These are phyloP conservation scores for Pseudogymnoascus sp. DNA, from an alignment of 2,329 filamentous ascomycete species.

Conservation along the genomic window DNA sequence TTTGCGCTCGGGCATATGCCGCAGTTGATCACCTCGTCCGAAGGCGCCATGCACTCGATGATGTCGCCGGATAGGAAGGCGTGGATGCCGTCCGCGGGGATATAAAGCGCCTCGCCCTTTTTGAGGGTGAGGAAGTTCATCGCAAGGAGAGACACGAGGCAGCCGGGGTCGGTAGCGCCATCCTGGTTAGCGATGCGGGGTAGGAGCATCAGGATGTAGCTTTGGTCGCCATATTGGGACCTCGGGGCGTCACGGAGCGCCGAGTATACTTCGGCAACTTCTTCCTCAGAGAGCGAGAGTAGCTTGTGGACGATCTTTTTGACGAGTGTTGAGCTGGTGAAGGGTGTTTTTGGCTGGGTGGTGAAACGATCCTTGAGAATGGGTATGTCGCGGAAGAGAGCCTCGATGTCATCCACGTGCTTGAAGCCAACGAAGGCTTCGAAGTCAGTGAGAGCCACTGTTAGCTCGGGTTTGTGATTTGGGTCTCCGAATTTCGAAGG, in stretches of 20 bases:
- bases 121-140: conserved; percentile 66
- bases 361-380: conserved; percentile 19
- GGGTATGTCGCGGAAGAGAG: conserved; percentile 38
- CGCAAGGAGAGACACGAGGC: conserved; percentile 57
- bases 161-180: conserved; percentile 53
- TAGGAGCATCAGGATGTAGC: conserved; percentile 55
- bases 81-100: conserved; percentile 92
- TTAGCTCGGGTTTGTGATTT: conserved; percentile 77
- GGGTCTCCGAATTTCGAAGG: conserved; percentile 59
- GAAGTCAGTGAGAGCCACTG: conserved; percentile 60
- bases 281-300: conserved; percentile 43
- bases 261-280: conserved; percentile 44
- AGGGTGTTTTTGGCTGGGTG: conserved; percentile 31
- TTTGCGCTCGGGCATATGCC: conserved; percentile 64
- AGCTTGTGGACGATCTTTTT: conserved; percentile 44
- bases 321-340: conserved; percentile 50
- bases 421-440: conserved; percentile 72
- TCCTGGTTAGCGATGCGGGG: conserved; percentile 58
- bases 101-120: conserved; percentile 78
- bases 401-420: conserved; percentile 49
- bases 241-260: conserved; percentile 41
- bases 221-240: conserved; percentile 39
- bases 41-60: conserved; percentile 95
- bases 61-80: conserved; percentile 89
- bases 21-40: conserved; percentile 79